phyloP scores from a whole-genome alignment of 768 basidiomycete species.

The Hydnomerulius pinastri region DNA sequence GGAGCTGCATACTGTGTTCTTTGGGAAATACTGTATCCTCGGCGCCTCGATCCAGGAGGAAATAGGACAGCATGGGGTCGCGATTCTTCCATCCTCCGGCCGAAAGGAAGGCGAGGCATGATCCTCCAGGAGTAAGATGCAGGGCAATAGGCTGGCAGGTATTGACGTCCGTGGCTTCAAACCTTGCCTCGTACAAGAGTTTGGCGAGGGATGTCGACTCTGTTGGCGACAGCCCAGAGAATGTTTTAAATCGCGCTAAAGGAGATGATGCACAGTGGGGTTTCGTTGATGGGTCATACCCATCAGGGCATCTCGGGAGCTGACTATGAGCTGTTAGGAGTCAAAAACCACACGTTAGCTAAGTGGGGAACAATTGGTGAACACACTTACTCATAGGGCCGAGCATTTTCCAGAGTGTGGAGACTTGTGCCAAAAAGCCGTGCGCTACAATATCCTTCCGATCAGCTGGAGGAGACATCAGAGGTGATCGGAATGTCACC shows the following conservation, averaged over 20 bases:
- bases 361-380: too few species aligned
- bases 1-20: constrained; percentile 15
- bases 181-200: too few species aligned
- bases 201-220: constrained; percentile 40
- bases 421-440: background rate
- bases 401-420: too few species aligned
- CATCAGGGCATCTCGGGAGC: background rate
- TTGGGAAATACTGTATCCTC: background rate
- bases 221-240: constrained; percentile 10
- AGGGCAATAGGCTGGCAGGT: too few species aligned
- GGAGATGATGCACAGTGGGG: background rate
- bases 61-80: background rate
- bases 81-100: background rate
- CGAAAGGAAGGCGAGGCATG: background rate
- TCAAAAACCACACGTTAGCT: too few species aligned
- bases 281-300: background rate
- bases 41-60: background rate
- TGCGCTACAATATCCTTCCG: constrained; percentile 21
- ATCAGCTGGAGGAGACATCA: too few species aligned
- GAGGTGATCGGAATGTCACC: too few species aligned
- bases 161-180: too few species aligned
- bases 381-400: too few species aligned
- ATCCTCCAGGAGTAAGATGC: background rate
- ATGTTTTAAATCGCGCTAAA: background rate
- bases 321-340: too few species aligned